Conservation (phyloP, 73 alveolate species). For the Tetrahymena elliotti region DNA sequence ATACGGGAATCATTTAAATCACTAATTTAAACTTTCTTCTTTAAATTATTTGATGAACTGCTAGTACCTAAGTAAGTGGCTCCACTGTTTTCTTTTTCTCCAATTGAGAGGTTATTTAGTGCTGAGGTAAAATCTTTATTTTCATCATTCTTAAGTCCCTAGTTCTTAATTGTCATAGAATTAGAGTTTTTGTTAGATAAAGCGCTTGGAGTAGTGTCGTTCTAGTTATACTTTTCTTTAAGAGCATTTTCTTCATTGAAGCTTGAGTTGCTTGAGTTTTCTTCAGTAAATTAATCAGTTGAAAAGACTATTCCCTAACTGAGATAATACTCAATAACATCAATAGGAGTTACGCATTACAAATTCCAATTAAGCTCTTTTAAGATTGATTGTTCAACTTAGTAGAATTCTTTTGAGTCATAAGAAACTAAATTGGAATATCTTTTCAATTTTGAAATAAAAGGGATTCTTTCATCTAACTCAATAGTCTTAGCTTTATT, state of each 20-base stretch:
- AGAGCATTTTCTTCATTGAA: conserved; percentile 6
- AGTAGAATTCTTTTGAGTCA: conserved; percentile 9
- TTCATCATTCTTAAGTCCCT: neutral
- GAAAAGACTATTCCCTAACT: conserved; percentile 12
- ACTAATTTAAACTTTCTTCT: neutral
- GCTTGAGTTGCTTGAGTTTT: neutral
- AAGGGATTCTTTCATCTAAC: conserved; percentile 44
- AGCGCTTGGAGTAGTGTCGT: neutral
- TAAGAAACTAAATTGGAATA: conserved; percentile 13
- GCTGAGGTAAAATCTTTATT: neutral
- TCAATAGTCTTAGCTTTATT: conserved; percentile 28
- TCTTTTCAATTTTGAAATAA: conserved; percentile 31
- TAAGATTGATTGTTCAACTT: conserved; percentile 12
- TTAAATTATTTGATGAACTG: neutral
- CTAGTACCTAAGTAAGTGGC: neutral
- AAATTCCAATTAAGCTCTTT: conserved; percentile 33
- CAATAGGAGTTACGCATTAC: conserved; percentile 24
- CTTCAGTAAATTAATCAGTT: conserved; percentile 1
- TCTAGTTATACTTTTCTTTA: conserved; percentile 12
- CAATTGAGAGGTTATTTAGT: neutral
- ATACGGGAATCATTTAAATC: neutral
- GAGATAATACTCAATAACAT: conserved; percentile 14
- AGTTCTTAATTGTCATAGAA: neutral
- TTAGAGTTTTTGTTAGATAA: neutral
- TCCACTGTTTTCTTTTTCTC: neutral